Base-by-base conservation (phyloP, 75 land plant genomes). In the Pinus taeda region DNA sequence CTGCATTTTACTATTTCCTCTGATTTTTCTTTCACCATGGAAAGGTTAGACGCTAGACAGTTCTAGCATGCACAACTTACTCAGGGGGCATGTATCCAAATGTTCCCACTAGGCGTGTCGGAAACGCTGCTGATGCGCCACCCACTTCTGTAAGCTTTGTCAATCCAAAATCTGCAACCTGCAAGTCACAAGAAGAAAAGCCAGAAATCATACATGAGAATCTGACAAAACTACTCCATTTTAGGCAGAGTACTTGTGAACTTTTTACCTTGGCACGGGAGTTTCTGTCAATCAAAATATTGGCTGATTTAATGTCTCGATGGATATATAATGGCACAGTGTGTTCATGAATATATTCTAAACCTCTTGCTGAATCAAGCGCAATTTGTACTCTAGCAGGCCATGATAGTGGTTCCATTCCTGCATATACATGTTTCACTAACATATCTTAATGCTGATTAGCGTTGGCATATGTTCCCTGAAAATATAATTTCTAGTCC, bases 331-430 rank as follows among this genome's bases (percentile, higher is more conserved):
- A 87, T 74, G 89, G 65, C 59, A 84, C 88, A 14, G 95, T 90
- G 63, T 95, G 95, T 78, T 95, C 95, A 60, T 95, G 98, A 63
- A 95, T 88, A 77, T 95, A 95, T 74, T 95, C 98, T 1, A 95
- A 85, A 37, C 93, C 98, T 84, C 85, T 87, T 53, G 98, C 98
- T 26, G 26, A 74, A 91, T 82, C 81, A 61, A 95, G 80, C 26
- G 98, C 95, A 78, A 95, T 92, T 59, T 95, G 98, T 22, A 92
- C 84, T 81, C 98, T 90, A 59, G 87, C 74, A 61, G 87, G 90
- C 98, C 98, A 95, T 55, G 92, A 88, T 21, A 92, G 84, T 22
- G 91, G 75, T 71, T 91, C 89, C 66, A 88, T 89, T 15, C 91
- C 95, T 93, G 80, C 58, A 67, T 30, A 26, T 14, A 1, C 67